phyloP scores from a whole-genome alignment of 805 yeast genomes.

The Candida argentea region DNA sequence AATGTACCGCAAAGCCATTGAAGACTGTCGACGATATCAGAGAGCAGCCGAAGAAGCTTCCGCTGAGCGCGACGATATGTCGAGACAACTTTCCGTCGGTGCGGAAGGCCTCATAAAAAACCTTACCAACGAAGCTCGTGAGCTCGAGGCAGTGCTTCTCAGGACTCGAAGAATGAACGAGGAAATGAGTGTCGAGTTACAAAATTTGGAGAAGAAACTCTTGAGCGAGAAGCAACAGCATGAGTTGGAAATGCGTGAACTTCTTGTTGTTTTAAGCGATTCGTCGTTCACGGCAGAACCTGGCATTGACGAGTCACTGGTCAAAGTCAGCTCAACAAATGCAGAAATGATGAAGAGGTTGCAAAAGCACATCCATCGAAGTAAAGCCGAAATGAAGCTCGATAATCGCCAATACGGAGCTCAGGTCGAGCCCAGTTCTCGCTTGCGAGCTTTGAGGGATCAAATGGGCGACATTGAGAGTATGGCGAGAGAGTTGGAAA shows the following conservation, averaged over 20 bases:
- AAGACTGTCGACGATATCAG: slow-evolving; percentile 11
- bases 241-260: slow-evolving; percentile 67
- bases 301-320: slow-evolving; percentile 17
- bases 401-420: slow-evolving; percentile 39
- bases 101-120: slow-evolving; percentile 62
- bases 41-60: slow-evolving; percentile 19
- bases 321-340: too few relatives aligned
- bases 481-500: slow-evolving; percentile 79
- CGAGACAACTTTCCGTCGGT: slow-evolving; percentile 60
- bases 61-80: slow-evolving; percentile 42
- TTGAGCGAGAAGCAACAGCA: slow-evolving; percentile 63
- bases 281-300: slow-evolving; percentile 25
- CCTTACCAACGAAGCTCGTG: slow-evolving; percentile 50
- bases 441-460: slow-evolving; percentile 65
- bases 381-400: slow-evolving; percentile 35
- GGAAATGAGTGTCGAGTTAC: slow-evolving; percentile 49
- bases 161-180: slow-evolving; percentile 54
- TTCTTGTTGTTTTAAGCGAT: slow-evolving; percentile 53
- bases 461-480: slow-evolving; percentile 78
- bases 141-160: slow-evolving; percentile 48
- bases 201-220: slow-evolving; percentile 50
- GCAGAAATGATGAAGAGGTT: slow-evolving; percentile 30
- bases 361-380: slow-evolving; percentile 35
- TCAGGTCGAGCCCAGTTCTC: slow-evolving; percentile 64
- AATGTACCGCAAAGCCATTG: slow-evolving; percentile 61